Evolutionary conservation across 495 filamentous ascomycete species (phyloP).

Genomic region (Xylaria bambusicola): DNA sequence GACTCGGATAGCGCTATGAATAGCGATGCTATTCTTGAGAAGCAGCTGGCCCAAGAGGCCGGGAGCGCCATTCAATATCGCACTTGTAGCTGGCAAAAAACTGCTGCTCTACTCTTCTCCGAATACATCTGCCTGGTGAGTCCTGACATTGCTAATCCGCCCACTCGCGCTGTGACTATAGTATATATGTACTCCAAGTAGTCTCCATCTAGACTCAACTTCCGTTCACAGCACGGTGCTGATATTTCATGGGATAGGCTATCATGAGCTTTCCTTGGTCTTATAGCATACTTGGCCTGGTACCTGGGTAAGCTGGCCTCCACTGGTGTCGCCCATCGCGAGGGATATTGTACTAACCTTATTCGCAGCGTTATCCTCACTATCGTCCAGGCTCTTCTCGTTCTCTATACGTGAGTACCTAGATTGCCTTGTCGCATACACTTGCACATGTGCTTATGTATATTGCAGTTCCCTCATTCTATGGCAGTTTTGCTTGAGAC

Average conservation of each 20-base stretch:
- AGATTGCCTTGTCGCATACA: background rate
- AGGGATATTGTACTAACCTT: constrained; percentile 17
- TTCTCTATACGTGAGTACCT: constrained; percentile 67
- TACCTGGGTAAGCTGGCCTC: constrained; percentile 62
- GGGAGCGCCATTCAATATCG: constrained; percentile 81
- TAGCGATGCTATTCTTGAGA: constrained; percentile 56
- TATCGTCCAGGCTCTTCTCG: constrained; percentile 68
- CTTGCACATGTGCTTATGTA: constrained; percentile 3
- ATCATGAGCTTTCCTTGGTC: constrained; percentile 95
- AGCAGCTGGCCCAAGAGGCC: constrained; percentile 78
- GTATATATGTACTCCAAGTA: too few species aligned
- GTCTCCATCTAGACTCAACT: too few species aligned
- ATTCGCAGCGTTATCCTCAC: constrained; percentile 67
- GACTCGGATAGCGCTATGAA: constrained; percentile 44
- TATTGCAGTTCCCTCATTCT: constrained; percentile 62
- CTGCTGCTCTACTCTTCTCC: constrained; percentile 81
- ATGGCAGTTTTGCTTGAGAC: constrained; percentile 84
- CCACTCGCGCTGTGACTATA: too few species aligned
- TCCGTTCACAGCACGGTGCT: background rate
- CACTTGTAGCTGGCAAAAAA: constrained; percentile 92
- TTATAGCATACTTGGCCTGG: constrained; percentile 80
- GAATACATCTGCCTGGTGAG: constrained; percentile 82
- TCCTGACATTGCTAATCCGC: too few species aligned
- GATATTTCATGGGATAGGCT: constrained; percentile 42
- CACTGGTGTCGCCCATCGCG: constrained; percentile 7